These are phyloP conservation scores for Fusarium anguioides DNA, from an alignment of 2,329 filamentous ascomycete genomes.

Conservation along the genomic window DNA sequence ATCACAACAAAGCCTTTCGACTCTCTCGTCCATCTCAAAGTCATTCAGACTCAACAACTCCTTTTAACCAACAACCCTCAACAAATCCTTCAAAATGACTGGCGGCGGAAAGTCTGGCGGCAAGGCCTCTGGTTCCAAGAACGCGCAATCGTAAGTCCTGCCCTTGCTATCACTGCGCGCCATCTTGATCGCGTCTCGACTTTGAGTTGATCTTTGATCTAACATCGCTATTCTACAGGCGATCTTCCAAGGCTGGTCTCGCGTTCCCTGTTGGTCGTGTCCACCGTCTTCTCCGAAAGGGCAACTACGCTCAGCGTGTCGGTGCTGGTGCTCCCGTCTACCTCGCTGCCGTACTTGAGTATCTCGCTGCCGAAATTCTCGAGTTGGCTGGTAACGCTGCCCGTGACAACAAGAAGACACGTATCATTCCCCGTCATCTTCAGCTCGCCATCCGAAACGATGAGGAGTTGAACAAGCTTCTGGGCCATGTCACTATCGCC, in stretches of 20 bases:
- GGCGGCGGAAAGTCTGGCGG: conserved; percentile 99
- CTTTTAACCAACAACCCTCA: conserved; percentile 34
- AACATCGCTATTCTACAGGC: conserved; percentile 64
- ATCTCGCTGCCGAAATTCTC: conserved; percentile 98
- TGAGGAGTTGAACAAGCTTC: conserved; percentile 99
- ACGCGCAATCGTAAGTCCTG: conserved; percentile 90
- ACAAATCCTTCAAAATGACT: conserved; percentile 86
- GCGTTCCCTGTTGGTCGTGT: conserved; percentile 99
- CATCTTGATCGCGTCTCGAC: conserved; percentile 4
- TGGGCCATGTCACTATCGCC: conserved; percentile 95
- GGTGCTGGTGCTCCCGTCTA: conserved; percentile 98
- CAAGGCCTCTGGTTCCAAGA: conserved; percentile 99
- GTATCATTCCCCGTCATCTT: conserved; percentile 98
- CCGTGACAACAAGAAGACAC: conserved; percentile 99
- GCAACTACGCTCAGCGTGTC: conserved; percentile 99
- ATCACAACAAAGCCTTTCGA: conserved; percentile 52
- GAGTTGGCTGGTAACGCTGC: conserved; percentile 98
- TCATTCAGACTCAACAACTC: conserved; percentile 33
- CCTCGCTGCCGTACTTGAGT: conserved; percentile 96
- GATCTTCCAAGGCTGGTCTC: conserved; percentile 98
- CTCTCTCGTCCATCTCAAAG: conserved; percentile 41
- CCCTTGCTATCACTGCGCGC: neutral
- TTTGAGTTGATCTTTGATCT: conserved; percentile 10
- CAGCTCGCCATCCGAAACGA: conserved; percentile 99
- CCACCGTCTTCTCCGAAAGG: conserved; percentile 98